Evolutionary conservation across 192 early-diverging fungal species (phyloP).

Genomic region (Coemansia sp.): DNA sequence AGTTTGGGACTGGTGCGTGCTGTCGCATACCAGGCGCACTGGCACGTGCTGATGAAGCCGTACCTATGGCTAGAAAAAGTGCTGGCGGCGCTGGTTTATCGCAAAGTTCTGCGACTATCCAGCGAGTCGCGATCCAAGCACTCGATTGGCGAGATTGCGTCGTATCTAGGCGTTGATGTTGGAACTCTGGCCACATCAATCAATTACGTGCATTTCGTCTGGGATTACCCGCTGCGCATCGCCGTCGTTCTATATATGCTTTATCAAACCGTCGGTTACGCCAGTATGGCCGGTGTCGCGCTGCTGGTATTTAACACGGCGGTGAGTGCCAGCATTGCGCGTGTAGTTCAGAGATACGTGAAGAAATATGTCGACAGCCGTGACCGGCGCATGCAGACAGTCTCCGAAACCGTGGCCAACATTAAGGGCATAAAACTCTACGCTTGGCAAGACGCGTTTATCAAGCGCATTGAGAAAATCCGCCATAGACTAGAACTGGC

Average conservation of each 20-base stretch:
- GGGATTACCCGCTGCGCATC: constrained; percentile 22
- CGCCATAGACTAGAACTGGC: constrained; percentile 71
- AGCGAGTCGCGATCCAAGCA: constrained; percentile 60
- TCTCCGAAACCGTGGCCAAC: constrained; percentile 51
- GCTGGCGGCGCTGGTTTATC: constrained; percentile 15
- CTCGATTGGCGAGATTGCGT: constrained; percentile 74
- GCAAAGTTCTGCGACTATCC: constrained; percentile 13
- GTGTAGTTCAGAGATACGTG: constrained; percentile 2
- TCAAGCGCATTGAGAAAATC: constrained; percentile 56
- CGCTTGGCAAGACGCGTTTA: constrained; percentile 55
- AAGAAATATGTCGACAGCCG: constrained; percentile 39
- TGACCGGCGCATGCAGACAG: constrained; percentile 57
- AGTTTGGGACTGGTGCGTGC: constrained; percentile 10
- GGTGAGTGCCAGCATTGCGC: constrained; percentile 57
- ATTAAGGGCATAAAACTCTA: constrained; percentile 63
- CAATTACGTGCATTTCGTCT: constrained; percentile 44
- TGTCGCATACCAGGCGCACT: constrained; percentile 33
- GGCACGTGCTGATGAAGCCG: constrained; percentile 72
- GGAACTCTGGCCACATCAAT: constrained; percentile 13
- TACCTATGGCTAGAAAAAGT: constrained; percentile 65
- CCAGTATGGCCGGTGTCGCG: constrained; percentile 11
- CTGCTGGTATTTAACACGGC: constrained; percentile 8
- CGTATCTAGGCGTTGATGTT: constrained; percentile 63
- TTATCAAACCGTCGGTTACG: constrained; percentile 18
- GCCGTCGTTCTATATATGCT: constrained; percentile 15